Evolutionary conservation across 306 rosid genomes (phyloP).

Genomic region (Cicer pinnatifidum): DNA sequence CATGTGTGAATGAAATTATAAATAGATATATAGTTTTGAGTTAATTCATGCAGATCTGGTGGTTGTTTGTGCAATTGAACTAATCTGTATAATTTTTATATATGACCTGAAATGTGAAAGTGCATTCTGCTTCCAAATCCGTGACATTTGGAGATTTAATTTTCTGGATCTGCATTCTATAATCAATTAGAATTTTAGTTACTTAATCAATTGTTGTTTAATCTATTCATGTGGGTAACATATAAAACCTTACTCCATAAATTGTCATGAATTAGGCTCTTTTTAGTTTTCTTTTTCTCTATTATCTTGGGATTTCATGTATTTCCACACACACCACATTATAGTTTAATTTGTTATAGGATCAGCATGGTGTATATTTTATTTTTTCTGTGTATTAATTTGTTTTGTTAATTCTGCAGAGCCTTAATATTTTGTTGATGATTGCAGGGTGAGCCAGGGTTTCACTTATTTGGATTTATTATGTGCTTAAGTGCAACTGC

Average conservation of each 20-base stretch:
- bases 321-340: not conserved
- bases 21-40: constrained; percentile 24
- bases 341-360: not conserved
- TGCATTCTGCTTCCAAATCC: not conserved
- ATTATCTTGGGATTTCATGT: constrained; percentile 12
- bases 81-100: no score
- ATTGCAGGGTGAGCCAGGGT: constrained; percentile 94
- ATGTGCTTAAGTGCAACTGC: constrained; percentile 97
- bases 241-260: constrained; percentile 2
- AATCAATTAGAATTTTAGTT: constrained; percentile 12
- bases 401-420: constrained; percentile 21
- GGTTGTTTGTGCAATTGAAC: no score
- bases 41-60: not conserved
- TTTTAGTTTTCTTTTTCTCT: not conserved
- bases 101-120: no score
- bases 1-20: constrained; percentile 8
- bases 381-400: constrained; percentile 29
- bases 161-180: constrained; percentile 23
- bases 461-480: constrained; percentile 89
- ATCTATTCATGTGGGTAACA: not conserved
- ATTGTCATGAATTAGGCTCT: constrained; percentile 28
- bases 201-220: constrained; percentile 21
- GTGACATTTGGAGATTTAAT: constrained; percentile 18
- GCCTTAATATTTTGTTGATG: constrained; percentile 47
- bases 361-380: constrained; percentile 36